A percentile compares a stretch with the other conserved stretches of the same genome.
Evolutionary conservation across 345 rosid species (phyloP).

Genomic region (Citrus australasica): DNA sequence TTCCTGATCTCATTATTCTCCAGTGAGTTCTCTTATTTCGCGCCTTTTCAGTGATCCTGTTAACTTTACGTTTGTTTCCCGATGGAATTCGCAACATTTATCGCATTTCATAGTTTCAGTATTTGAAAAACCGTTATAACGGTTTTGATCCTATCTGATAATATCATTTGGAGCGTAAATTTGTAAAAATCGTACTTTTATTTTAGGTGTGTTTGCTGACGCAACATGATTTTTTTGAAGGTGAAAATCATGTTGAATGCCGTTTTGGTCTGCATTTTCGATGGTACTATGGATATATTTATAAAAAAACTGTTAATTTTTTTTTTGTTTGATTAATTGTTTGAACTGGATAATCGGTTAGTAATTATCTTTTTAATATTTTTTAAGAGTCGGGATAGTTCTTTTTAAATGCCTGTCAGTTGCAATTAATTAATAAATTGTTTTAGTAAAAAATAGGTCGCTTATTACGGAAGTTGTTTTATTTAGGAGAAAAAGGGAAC

Average conservation of each 20-base stretch:
- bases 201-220: background rate
- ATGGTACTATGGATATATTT: background rate
- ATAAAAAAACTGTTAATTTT: background rate
- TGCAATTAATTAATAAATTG: background rate
- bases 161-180: background rate
- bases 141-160: background rate
- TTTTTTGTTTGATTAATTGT: background rate
- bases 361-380: background rate
- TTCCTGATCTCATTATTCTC: constrained; percentile 8
- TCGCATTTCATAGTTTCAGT: background rate
- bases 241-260: background rate
- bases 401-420: background rate
- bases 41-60: background rate
- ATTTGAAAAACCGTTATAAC: background rate
- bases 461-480: background rate
- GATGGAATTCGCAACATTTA: background rate
- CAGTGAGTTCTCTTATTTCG: constrained; percentile 17
- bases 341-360: background rate
- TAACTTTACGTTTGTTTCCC: background rate
- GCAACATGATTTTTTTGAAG: background rate
- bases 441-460: background rate
- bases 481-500: background rate
- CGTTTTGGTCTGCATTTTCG: background rate
- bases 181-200: background rate
- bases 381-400: background rate